Percentiles rank a stretch among this genome's conserved stretches.
phyloP scores from a whole-genome alignment of 352 stramenopile genomes.

The Phytopythium aichiense region DNA sequence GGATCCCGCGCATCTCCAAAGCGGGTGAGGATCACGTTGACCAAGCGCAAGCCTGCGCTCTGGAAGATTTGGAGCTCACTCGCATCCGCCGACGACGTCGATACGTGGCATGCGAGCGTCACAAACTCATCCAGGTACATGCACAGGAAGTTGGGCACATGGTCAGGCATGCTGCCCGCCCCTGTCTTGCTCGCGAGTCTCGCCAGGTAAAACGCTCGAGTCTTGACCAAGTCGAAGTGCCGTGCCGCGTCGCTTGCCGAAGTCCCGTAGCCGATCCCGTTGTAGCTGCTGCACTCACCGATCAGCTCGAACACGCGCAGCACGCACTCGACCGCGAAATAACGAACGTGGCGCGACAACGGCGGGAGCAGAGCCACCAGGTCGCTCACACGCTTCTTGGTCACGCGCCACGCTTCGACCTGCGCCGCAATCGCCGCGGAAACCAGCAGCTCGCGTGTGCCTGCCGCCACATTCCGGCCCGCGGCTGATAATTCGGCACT shows the following conservation, averaged over 20 bases:
- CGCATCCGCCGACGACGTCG: conserved; percentile 61
- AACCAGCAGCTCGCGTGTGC: conserved; percentile 13
- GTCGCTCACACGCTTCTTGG: conserved; percentile 59
- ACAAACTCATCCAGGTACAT: conserved; percentile 89
- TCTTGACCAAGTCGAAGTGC: conserved; percentile 69
- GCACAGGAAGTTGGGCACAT: conserved; percentile 61
- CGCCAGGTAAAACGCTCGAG: conserved; percentile 44
- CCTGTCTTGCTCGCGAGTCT: conserved; percentile 21
- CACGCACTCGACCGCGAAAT: conserved; percentile 78
- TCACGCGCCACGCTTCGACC: conserved; percentile 67
- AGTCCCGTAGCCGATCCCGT: conserved; percentile 9
- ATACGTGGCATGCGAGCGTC: conserved; percentile 73
- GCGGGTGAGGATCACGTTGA: conserved; percentile 59
- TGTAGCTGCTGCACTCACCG: conserved; percentile 9
- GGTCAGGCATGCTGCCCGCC: not conserved
- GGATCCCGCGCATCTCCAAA: conserved; percentile 62
- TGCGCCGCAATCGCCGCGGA: conserved; percentile 44
- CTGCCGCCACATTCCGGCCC: not conserved
- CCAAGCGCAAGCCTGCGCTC: conserved; percentile 53
- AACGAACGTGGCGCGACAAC: conserved; percentile 67
- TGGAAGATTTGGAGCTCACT: conserved; percentile 81
- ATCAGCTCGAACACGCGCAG: conserved; percentile 70
- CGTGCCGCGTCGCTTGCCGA: conserved; percentile 20
- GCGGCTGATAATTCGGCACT: conserved; percentile 15
- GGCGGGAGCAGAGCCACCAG: conserved; percentile 58